Conservation (phyloP, 495 filamentous ascomycete genomes). For the Penicillium pulvis region DNA sequence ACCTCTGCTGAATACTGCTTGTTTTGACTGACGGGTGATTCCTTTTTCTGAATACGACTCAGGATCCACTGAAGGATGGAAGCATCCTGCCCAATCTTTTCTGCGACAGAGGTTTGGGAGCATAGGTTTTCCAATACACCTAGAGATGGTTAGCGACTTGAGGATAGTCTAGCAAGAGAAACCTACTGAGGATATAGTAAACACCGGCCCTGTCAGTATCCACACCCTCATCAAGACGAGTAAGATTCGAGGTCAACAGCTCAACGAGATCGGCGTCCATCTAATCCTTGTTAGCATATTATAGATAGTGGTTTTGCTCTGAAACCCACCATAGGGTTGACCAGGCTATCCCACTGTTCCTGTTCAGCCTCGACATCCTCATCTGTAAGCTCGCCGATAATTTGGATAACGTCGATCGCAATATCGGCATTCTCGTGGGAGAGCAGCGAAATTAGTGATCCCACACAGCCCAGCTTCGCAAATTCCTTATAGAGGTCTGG, state of each 20-base stretch:
- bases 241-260: conserved; percentile 80
- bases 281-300: conserved; percentile 34
- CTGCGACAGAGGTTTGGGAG: conserved; percentile 64
- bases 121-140: conserved; percentile 84
- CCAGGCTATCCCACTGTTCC: conserved; percentile 79
- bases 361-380: conserved; percentile 88
- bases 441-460: conserved; percentile 74
- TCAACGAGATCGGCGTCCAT: conserved; percentile 80
- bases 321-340: conserved; percentile 67
- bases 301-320: background rate
- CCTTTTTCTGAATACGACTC: conserved; percentile 63
- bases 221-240: conserved; percentile 75
- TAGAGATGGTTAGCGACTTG: conserved; percentile 25
- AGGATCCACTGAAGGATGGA: conserved; percentile 75
- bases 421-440: conserved; percentile 98
- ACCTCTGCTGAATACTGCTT: conserved; percentile 95
- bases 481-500: conserved; percentile 85
- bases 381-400: conserved; percentile 89
- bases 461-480: conserved; percentile 73
- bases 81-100: conserved; percentile 68
- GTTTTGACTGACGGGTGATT: conserved; percentile 74
- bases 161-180: background rate
- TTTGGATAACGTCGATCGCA: conserved; percentile 87
- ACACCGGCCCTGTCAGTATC: conserved; percentile 82
- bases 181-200: conserved; percentile 74